Evolutionary conservation across 1,139 yeast species (phyloP), one percentile per base, ranked within the genome.

Genomic region (Suhomyces wounanorum): DNA sequence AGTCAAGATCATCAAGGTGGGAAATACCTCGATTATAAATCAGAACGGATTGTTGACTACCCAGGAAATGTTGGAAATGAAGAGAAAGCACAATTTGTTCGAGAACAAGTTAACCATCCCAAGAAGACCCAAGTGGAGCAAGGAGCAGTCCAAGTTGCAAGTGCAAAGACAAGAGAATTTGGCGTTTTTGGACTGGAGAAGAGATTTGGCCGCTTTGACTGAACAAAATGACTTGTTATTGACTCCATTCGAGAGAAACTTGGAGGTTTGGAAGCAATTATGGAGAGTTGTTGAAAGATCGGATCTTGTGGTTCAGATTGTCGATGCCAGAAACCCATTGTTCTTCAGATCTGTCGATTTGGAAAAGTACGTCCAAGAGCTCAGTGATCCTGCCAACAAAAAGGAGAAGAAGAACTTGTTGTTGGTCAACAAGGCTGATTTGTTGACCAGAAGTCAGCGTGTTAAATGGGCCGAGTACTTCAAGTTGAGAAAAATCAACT

Each of bases 251-350:
- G 99, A 95, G 73, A 83, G 99, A 70, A 95, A 95, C 66, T 78
- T 95, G 59, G 97, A 94, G 75, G 98, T 95, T 53, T 95, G 99
- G 99, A 85, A 95, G 67, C 99, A 95, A 70, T 75, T 95, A 59
- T 95, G 99, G 99, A 81, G 99, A 72, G 99, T 95, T 47, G 90
- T 92, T 16, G 99, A 95, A 68, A 82, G 99, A 65, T 88, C 95
- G 45, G 97, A 94, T 69, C 78, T 95, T 61, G 83, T 95, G 44
- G 98, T 95, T 4, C 99, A 95, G 67, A 95, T 95, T 73, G 99
- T 94, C 31, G 99, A 95, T 73, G 98, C 98, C 8, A 81, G 99
- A 70, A 91, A 89, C 64, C 99, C 99, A 3, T 72, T 92, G 52
- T 78, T 91, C 55, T 95, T 90, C 75, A 81, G 98, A 66, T 91